phyloP scores from a whole-genome alignment of 2,329 filamentous ascomycete species.

The Diplocarpon mali region DNA sequence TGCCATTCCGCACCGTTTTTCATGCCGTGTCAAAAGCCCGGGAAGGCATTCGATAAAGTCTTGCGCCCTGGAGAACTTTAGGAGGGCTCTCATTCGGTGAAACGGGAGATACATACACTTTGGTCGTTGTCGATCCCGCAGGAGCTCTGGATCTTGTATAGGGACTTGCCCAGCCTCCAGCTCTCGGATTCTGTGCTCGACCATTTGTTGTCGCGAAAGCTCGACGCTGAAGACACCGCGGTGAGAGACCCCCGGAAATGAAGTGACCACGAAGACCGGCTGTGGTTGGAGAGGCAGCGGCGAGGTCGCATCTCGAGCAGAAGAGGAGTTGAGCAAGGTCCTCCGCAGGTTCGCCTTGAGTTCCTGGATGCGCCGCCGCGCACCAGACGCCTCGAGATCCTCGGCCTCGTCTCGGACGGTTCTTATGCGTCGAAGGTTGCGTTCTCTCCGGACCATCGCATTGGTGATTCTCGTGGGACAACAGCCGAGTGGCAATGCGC shows the following conservation, averaged over 20 bases:
- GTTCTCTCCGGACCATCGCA: constrained; percentile 73
- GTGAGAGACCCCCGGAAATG: background rate
- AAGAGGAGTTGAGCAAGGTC: constrained; percentile 1
- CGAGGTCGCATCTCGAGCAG: background rate
- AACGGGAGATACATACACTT: constrained; percentile 13
- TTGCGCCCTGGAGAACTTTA: constrained; percentile 13
- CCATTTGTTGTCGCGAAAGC: constrained; percentile 14
- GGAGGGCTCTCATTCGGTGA: constrained; percentile 3
- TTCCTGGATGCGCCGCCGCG: constrained; percentile 6
- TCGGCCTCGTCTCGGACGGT: constrained; percentile 12
- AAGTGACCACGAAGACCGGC: constrained; percentile 9
- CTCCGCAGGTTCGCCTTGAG: constrained; percentile 8
- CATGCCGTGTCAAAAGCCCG: constrained; percentile 18
- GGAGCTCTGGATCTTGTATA: constrained; percentile 20
- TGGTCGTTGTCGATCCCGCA: constrained; percentile 9
- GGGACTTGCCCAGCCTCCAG: constrained; percentile 14
- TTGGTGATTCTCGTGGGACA: constrained; percentile 64
- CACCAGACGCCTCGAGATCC: constrained; percentile 1
- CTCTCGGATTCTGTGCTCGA: constrained; percentile 20
- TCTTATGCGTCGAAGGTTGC: constrained; percentile 44
- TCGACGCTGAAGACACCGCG: constrained; percentile 2
- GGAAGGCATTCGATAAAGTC: constrained; percentile 19
- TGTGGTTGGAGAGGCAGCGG: constrained; percentile 10
- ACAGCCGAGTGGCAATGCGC: constrained; percentile 59
- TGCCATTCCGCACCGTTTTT: background rate